A percentile compares a stretch with the other conserved stretches of the same genome.
These are phyloP conservation scores for Scutellaria baicalensis DNA, from an alignment of 257 asterid species.

Conservation along the genomic window DNA sequence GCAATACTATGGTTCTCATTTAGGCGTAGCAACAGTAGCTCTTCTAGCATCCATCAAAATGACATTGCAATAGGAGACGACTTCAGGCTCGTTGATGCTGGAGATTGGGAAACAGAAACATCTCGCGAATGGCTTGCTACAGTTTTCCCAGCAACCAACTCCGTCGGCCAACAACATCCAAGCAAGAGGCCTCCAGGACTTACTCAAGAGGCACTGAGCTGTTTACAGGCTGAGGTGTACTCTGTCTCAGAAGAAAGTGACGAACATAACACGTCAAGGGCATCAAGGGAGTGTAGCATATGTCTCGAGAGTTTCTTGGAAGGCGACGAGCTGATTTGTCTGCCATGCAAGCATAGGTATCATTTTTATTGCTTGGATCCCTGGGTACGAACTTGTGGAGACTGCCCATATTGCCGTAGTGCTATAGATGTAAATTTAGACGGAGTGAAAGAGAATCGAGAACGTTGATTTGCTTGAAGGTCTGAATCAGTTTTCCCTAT, in stretches of 20 bases:
- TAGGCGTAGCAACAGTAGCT: slow-evolving; percentile 35
- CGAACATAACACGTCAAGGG: slow-evolving; percentile 18
- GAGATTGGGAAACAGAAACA: slow-evolving; percentile 59
- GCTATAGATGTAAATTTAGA: slow-evolving; percentile 21
- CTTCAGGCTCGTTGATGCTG: slow-evolving; percentile 43
- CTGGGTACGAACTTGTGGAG: slow-evolving; percentile 73
- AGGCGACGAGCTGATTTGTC: slow-evolving; percentile 57
- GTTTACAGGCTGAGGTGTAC: slow-evolving; percentile 43
- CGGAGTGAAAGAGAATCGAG: slow-evolving; percentile 1
- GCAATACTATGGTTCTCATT: background rate
- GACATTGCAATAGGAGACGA: slow-evolving; percentile 35
- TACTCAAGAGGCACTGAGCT: slow-evolving; percentile 42
- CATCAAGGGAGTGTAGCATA: slow-evolving; percentile 43
- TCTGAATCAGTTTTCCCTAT: background rate
- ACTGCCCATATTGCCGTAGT: slow-evolving; percentile 89
- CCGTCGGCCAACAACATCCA: slow-evolving; percentile 18
- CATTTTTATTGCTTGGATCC: slow-evolving; percentile 71
- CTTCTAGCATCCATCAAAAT: slow-evolving; percentile 28
- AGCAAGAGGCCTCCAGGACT: slow-evolving; percentile 69
- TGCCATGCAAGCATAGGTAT: slow-evolving; percentile 71
- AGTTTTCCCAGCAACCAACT: slow-evolving; percentile 20
- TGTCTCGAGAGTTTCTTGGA: slow-evolving; percentile 72
- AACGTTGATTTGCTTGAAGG: slow-evolving; percentile 5
- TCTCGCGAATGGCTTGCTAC: slow-evolving; percentile 38
- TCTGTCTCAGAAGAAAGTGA: slow-evolving; percentile 16